A percentile compares a stretch with the other conserved stretches of the same genome.
These are phyloP conservation scores for Arthroderma sp. DNA, from an alignment of 2,329 filamentous ascomycete species.

Conservation along the genomic window DNA sequence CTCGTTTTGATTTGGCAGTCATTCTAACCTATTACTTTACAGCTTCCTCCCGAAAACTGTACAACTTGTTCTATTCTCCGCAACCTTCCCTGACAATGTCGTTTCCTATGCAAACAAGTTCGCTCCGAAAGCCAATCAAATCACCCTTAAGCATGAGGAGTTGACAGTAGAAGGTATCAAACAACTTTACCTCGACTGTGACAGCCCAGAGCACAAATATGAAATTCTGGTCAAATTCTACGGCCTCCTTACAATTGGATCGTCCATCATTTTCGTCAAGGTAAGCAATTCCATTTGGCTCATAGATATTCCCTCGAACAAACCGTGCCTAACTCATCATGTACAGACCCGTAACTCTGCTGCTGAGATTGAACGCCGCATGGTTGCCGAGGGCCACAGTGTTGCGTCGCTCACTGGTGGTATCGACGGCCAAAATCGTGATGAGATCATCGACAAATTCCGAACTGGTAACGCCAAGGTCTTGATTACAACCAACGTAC, in stretches of 20 bases:
- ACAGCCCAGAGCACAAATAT: conserved; percentile 71
- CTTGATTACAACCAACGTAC: conserved; percentile 91
- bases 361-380: conserved; percentile 67
- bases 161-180: conserved; percentile 95
- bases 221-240: conserved; percentile 83
- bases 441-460: conserved; percentile 75
- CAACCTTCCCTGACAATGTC: conserved; percentile 80
- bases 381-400: conserved; percentile 80
- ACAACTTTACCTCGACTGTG: conserved; percentile 93
- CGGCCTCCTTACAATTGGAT: conserved; percentile 88
- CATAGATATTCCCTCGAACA: neutral
- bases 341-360: conserved; percentile 71
- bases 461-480: conserved; percentile 80
- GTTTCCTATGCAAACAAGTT: conserved; percentile 72
- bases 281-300: conserved; percentile 34
- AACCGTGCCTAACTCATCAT: neutral
- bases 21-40: conserved; percentile 19
- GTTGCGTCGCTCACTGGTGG: conserved; percentile 82
- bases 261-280: conserved; percentile 95
- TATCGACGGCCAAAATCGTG: conserved; percentile 70
- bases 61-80: conserved; percentile 93
- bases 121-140: conserved; percentile 70
- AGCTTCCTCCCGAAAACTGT: conserved; percentile 60
- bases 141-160: conserved; percentile 79
- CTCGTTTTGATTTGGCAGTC: neutral